Conservation (phyloP, 2,329 filamentous ascomycete species). For the Colletotrichum chrysophilum region DNA sequence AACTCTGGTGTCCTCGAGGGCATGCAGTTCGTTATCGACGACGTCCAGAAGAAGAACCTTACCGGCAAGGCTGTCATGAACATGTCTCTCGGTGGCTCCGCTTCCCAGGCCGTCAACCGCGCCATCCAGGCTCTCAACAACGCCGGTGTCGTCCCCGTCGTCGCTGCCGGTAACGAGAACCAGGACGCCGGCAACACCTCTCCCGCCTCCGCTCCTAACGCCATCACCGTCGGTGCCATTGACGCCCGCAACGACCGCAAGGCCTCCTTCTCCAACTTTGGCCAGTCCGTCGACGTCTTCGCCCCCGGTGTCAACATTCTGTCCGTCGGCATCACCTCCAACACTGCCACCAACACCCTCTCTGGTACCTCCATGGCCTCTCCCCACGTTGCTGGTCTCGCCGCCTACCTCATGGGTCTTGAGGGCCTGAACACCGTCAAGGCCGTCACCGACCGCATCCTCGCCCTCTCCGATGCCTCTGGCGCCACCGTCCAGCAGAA, state of each 20-base stretch:
- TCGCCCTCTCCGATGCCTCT: constrained; percentile 53
- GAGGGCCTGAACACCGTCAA: constrained; percentile 52
- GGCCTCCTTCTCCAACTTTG: constrained; percentile 66
- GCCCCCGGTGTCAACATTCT: constrained; percentile 60
- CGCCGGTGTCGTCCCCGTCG: constrained; percentile 60
- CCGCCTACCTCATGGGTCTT: constrained; percentile 69
- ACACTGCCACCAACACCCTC: constrained; percentile 49
- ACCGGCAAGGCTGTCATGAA: constrained; percentile 65
- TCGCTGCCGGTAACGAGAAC: constrained; percentile 66
- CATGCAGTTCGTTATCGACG: constrained; percentile 60
- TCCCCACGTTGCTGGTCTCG: constrained; percentile 71
- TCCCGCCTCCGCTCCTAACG: constrained; percentile 59
- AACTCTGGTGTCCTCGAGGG: constrained; percentile 62
- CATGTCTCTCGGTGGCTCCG: constrained; percentile 63
- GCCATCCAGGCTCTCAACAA: constrained; percentile 55
- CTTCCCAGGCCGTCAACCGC: constrained; percentile 57
- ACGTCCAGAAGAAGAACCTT: constrained; percentile 45
- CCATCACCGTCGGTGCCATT: constrained; percentile 66
- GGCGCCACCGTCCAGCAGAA: constrained; percentile 51
- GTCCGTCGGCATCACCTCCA: constrained; percentile 56
- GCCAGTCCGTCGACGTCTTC: constrained; percentile 56
- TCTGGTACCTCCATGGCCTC: constrained; percentile 69
- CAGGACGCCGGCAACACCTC: constrained; percentile 55
- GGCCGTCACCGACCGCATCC: constrained; percentile 53
- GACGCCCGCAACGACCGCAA: constrained; percentile 53